Percentiles rank a stretch among this genome's conserved stretches.
phyloP scores from a whole-genome alignment of 2,329 filamentous ascomycete genomes.

The Fusarium longipes region DNA sequence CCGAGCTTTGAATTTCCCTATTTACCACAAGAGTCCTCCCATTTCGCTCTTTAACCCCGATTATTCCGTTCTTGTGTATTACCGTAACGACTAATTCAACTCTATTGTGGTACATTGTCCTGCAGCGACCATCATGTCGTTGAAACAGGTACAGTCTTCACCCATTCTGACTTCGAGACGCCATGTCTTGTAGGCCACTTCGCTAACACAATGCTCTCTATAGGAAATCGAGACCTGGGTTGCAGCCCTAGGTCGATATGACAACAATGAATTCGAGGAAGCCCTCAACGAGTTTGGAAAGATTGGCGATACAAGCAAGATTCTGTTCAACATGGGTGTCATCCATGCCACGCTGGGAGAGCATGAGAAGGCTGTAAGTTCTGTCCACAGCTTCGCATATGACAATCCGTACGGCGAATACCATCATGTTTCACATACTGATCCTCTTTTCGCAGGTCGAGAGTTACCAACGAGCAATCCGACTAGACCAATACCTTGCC shows the following conservation, averaged over 20 bases:
- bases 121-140: slow-evolving; percentile 61
- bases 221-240: slow-evolving; percentile 99
- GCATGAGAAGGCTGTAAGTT: slow-evolving; percentile 90
- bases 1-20: slow-evolving; percentile 31
- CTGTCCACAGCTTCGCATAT: background rate
- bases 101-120: slow-evolving; percentile 40
- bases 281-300: slow-evolving; percentile 84
- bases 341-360: slow-evolving; percentile 97
- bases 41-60: slow-evolving; percentile 17
- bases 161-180: background rate
- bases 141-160: slow-evolving; percentile 66
- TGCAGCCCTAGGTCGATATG: slow-evolving; percentile 87
- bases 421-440: slow-evolving; percentile 23
- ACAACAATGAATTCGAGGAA: slow-evolving; percentile 97
- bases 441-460: slow-evolving; percentile 72
- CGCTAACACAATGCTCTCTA: slow-evolving; percentile 28
- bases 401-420: background rate
- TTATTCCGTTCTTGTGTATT: slow-evolving; percentile 7
- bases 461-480: slow-evolving; percentile 91
- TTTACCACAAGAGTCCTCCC: slow-evolving; percentile 28
- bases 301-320: slow-evolving; percentile 96
- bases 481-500: slow-evolving; percentile 92
- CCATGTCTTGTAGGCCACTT: slow-evolving; percentile 17
- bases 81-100: background rate
- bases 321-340: slow-evolving; percentile 97